These are phyloP conservation scores for Globisporangium splendens DNA, from an alignment of 352 stramenopile species.

Conservation along the genomic window DNA sequence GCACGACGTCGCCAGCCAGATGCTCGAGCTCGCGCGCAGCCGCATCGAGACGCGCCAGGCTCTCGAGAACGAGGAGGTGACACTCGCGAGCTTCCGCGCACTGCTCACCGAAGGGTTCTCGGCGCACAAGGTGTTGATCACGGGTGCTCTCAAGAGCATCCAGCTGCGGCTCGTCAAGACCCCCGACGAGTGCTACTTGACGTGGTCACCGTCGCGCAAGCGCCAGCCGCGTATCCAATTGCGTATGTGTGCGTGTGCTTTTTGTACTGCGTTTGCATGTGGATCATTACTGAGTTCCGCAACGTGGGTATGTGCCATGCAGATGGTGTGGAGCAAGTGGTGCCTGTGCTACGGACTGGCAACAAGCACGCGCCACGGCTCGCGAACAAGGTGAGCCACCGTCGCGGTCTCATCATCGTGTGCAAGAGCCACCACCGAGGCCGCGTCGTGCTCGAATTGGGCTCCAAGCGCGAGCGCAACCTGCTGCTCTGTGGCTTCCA, in stretches of 20 bases:
- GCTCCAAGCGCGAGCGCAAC: slow-evolving; percentile 55
- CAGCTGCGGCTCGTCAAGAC: slow-evolving; percentile 52
- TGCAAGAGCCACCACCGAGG: slow-evolving; percentile 63
- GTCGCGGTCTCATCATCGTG: slow-evolving; percentile 57
- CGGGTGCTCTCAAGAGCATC: slow-evolving; percentile 59
- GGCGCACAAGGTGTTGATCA: slow-evolving; percentile 70
- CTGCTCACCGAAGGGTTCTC: slow-evolving; percentile 53
- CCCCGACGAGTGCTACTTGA: slow-evolving; percentile 59
- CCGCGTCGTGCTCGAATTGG: slow-evolving; percentile 57
- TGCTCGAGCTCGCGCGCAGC: slow-evolving; percentile 40
- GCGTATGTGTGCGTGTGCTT: slow-evolving; percentile 39
- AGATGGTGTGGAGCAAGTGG: slow-evolving; percentile 65
- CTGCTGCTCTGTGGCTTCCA: slow-evolving; percentile 57
- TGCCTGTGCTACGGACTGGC: slow-evolving; percentile 44
- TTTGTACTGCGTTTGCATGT: not conserved
- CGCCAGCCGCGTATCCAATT: slow-evolving; percentile 53
- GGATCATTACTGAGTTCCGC: no score
- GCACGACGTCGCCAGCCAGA: slow-evolving; percentile 28
- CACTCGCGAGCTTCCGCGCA: slow-evolving; percentile 45
- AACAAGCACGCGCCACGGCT: slow-evolving; percentile 47
- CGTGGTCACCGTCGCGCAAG: slow-evolving; percentile 72
- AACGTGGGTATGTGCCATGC: slow-evolving; percentile 6
- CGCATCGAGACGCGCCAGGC: slow-evolving; percentile 20
- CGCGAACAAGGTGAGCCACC: slow-evolving; percentile 61
- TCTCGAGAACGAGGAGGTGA: slow-evolving; percentile 35